Percentiles rank a stretch among this genome's conserved stretches.
Conservation (phyloP, 2,329 filamentous ascomycete genomes). For the Venturia asperata region DNA sequence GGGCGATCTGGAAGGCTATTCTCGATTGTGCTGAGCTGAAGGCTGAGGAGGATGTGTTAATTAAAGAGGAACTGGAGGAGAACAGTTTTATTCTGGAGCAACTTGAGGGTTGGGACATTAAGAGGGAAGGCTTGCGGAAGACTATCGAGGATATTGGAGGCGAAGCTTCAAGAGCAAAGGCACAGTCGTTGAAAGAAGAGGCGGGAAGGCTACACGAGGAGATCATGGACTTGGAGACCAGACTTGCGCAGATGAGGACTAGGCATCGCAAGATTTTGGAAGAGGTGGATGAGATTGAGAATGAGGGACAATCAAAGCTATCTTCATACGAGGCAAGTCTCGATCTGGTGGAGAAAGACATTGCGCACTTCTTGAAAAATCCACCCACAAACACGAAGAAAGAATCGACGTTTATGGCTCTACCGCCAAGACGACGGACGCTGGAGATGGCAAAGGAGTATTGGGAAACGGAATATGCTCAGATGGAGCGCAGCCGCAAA, state of each 20-base stretch:
- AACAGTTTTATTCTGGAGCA: slow-evolving; percentile 53
- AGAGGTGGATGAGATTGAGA: slow-evolving; percentile 56
- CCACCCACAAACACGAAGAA: slow-evolving; percentile 41
- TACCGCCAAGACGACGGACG: slow-evolving; percentile 60
- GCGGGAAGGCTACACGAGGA: slow-evolving; percentile 51
- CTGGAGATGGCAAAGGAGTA: slow-evolving; percentile 63
- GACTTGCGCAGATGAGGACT: slow-evolving; percentile 54
- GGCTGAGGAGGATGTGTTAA: slow-evolving; percentile 56
- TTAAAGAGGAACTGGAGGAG: slow-evolving; percentile 50
- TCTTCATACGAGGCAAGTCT: slow-evolving; percentile 64
- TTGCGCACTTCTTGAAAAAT: slow-evolving; percentile 51
- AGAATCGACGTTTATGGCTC: slow-evolving; percentile 46
- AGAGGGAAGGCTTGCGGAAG: slow-evolving; percentile 48
- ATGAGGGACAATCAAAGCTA: slow-evolving; percentile 61
- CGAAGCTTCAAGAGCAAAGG: slow-evolving; percentile 50
- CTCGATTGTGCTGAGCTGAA: slow-evolving; percentile 59
- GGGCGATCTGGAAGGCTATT: slow-evolving; percentile 57
- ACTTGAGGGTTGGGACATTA: slow-evolving; percentile 52
- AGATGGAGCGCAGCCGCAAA: slow-evolving; percentile 48
- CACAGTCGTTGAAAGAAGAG: slow-evolving; percentile 44
- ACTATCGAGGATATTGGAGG: slow-evolving; percentile 50
- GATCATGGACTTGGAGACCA: slow-evolving; percentile 59
- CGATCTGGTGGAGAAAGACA: slow-evolving; percentile 56
- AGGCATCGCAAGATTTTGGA: slow-evolving; percentile 53
- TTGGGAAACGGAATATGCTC: slow-evolving; percentile 58